A percentile compares a stretch with the other conserved stretches of the same genome.
These are phyloP conservation scores for Graphiopsis chlorocephala DNA, from an alignment of 2,329 filamentous ascomycete genomes.

Conservation along the genomic window DNA sequence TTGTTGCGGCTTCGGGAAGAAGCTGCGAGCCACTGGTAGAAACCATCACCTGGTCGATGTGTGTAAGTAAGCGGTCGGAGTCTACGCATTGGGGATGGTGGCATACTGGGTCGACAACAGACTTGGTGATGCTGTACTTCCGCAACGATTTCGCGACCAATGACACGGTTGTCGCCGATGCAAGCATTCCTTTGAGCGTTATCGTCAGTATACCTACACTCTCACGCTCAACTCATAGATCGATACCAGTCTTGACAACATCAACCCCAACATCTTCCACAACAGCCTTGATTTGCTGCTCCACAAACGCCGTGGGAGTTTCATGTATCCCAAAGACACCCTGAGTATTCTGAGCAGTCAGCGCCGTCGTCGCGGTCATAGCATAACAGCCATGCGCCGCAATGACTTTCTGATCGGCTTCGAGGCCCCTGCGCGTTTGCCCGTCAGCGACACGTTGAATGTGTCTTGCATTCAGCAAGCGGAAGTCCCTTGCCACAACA, in stretches of 20 bases:
- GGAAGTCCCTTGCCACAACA: background rate
- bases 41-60: slow-evolving; percentile 73
- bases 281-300: slow-evolving; percentile 80
- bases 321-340: slow-evolving; percentile 80
- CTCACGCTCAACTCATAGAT: background rate
- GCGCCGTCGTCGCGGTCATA: slow-evolving; percentile 89
- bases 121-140: slow-evolving; percentile 54
- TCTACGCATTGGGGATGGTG: background rate
- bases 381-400: slow-evolving; percentile 91
- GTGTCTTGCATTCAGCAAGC: slow-evolving; percentile 7
- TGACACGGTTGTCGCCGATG: slow-evolving; percentile 66
- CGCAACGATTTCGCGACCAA: slow-evolving; percentile 64
- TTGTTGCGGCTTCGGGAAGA: slow-evolving; percentile 63
- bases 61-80: background rate
- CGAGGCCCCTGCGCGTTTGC: slow-evolving; percentile 65
- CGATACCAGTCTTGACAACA: slow-evolving; percentile 81
- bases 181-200: slow-evolving; percentile 69
- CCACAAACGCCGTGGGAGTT: slow-evolving; percentile 73
- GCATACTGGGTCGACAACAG: slow-evolving; percentile 73
- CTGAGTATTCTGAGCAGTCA: slow-evolving; percentile 93
- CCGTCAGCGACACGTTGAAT: slow-evolving; percentile 11
- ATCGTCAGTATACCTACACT: background rate
- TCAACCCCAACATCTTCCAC: slow-evolving; percentile 82
- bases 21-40: slow-evolving; percentile 74
- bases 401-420: slow-evolving; percentile 94